These are phyloP conservation scores for Blepharisma stoltei DNA, from an alignment of 73 alveolate genomes.

Conservation along the genomic window DNA sequence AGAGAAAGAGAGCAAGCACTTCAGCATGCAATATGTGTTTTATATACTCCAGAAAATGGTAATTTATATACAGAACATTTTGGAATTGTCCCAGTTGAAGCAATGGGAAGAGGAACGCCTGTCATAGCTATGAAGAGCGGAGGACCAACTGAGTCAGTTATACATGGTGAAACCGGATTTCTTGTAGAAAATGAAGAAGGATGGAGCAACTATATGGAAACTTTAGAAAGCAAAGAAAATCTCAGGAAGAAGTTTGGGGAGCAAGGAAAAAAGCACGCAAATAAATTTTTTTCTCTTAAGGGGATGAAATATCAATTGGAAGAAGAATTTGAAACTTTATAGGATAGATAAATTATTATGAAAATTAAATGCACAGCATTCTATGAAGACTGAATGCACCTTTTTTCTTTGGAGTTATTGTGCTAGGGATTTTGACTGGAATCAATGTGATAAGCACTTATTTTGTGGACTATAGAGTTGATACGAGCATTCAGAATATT, in stretches of 20 bases:
- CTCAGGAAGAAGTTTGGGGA: slow-evolving; percentile 37
- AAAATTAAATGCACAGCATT: too few relatives aligned
- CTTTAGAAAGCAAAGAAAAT: slow-evolving; percentile 25
- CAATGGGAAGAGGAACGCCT: slow-evolving; percentile 91
- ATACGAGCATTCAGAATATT: too few relatives aligned
- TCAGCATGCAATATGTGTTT: slow-evolving; percentile 78
- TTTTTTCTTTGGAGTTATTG: too few relatives aligned
- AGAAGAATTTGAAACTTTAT: not conserved
- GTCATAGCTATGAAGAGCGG: slow-evolving; percentile 97
- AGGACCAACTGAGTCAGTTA: slow-evolving; percentile 96
- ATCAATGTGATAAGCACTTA: too few relatives aligned
- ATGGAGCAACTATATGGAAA: slow-evolving; percentile 48
- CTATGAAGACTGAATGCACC: too few relatives aligned
- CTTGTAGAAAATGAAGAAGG: slow-evolving; percentile 52
- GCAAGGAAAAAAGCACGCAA: slow-evolving; percentile 41
- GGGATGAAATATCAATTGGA: not conserved
- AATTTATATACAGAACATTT: slow-evolving; percentile 67
- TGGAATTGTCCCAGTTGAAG: slow-evolving; percentile 99
- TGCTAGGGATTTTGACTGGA: too few relatives aligned
- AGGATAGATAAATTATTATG: too few relatives aligned
- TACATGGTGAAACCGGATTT: slow-evolving; percentile 88
- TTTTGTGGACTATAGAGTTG: too few relatives aligned
- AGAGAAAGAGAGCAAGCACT: slow-evolving; percentile 70
- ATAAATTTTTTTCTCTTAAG: slow-evolving; percentile 35
- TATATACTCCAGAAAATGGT: slow-evolving; percentile 97